These are phyloP conservation scores for Rhynchosporium agropyri DNA, from an alignment of 2,329 filamentous ascomycete species.

Conservation along the genomic window DNA sequence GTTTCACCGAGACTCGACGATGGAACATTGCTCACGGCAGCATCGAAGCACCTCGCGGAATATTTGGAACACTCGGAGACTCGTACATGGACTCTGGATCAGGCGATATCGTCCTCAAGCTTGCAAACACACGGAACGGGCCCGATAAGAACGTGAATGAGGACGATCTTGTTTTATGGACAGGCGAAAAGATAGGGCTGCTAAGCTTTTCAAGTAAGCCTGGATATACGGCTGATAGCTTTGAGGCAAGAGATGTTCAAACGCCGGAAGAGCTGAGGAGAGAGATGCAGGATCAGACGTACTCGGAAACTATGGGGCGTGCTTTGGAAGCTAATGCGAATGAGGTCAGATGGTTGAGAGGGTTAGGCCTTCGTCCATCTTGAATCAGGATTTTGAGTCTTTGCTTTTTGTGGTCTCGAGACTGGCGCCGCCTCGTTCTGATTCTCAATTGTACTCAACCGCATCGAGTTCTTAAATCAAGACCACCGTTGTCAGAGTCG, in stretches of 20 bases:
- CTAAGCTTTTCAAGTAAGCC: constrained; percentile 61
- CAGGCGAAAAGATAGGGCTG: constrained; percentile 79
- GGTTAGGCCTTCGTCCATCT: constrained; percentile 26
- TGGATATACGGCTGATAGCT: constrained; percentile 54
- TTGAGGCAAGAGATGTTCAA: constrained; percentile 46
- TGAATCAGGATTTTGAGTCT: constrained; percentile 11
- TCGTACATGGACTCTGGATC: constrained; percentile 48
- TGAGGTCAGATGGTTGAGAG: constrained; percentile 34
- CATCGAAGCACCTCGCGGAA: constrained; percentile 47
- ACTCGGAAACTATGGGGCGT: constrained; percentile 71
- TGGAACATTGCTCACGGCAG: constrained; percentile 60
- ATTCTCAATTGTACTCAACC: background rate
- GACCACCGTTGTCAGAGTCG: too few species aligned
- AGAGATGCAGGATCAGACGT: constrained; percentile 60
- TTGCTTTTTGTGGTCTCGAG: background rate
- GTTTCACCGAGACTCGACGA: constrained; percentile 60
- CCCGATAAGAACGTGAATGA: constrained; percentile 48
- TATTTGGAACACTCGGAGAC: constrained; percentile 52
- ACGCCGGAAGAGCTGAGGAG: constrained; percentile 51
- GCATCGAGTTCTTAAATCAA: background rate
- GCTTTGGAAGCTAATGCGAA: constrained; percentile 68
- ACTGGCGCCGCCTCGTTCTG: background rate
- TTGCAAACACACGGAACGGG: constrained; percentile 56
- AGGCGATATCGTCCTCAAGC: constrained; percentile 79
- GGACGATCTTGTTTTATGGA: constrained; percentile 83